Base-by-base conservation (phyloP, 192 early-diverging fungal species). In the Dimargaris verticillata region DNA sequence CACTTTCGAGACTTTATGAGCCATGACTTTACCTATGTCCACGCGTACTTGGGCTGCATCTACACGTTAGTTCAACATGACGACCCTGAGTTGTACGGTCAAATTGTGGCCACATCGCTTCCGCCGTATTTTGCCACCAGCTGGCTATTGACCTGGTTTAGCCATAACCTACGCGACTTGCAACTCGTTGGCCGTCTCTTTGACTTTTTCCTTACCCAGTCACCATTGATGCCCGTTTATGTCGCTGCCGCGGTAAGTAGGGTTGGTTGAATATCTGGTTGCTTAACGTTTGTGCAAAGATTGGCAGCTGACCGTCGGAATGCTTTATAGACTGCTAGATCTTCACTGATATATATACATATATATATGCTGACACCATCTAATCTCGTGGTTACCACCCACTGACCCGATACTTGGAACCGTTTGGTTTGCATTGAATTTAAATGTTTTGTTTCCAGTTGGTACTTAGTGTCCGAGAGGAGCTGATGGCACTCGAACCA, bases 101-200 rank as follows among this genome's bases (percentile, higher is more conserved):
- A 57, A 44, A 59, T 71, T 18, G 10, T 41, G 5, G 38, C 45
- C 6, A 59, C 66, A 15, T 60, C 60, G n/a, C 64, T 71, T 33
- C 60, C 61, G 29, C 67, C 73, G 7, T 63, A 62, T 53, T 74
- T 74, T 57, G 65, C 60, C 53, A 44, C 71, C 22, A 67, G 69
- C 24, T 71, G 70, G 70, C 29, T 71, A 48, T 28, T 71, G 17
- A 74, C 73, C 6, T 74, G 73, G 73, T 66, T 65, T 41, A 67
- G 49, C 46, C 69, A 71, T 55, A 53, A 68, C 51, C 18, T 74
- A 20, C 38, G 46, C 51, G 49, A 68, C 22, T 15, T 48, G 14
- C 10, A 57, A 2, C 46, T 44, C 14, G 49, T 44, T 10, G 20
- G 62, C 26, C 66, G 73, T 38, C 53, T 74, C n/a, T 66, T 70